These are phyloP conservation scores for Didymella keratinophila DNA, from an alignment of 2,329 filamentous ascomycete genomes.

Conservation along the genomic window DNA sequence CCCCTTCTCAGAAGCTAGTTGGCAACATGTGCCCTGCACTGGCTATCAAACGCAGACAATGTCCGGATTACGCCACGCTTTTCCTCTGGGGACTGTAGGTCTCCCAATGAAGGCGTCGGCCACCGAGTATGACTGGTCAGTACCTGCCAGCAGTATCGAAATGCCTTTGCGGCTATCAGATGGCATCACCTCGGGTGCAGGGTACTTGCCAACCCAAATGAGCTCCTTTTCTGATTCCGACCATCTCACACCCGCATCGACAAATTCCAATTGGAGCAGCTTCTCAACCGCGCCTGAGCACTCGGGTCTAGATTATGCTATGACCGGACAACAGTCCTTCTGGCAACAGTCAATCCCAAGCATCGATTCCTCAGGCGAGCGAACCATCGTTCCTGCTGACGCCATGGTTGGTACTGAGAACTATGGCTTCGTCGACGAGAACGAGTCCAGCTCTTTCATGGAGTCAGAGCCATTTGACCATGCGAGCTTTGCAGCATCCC, in stretches of 20 bases:
- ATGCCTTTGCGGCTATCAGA: constrained; percentile 11
- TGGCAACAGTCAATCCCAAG: constrained; percentile 13
- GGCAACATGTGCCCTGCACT: constrained; percentile 29
- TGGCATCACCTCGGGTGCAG: constrained; percentile 3
- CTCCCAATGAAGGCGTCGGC: constrained; percentile 16
- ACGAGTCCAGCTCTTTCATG: constrained; percentile 14
- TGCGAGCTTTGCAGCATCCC: constrained; percentile 11
- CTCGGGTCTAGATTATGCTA: constrained; percentile 7
- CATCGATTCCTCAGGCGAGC: constrained; percentile 4
- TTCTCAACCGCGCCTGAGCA: constrained; percentile 14
- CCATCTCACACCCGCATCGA: constrained; percentile 8
- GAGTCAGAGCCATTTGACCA: constrained; percentile 17
- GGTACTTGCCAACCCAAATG: constrained; percentile 17
- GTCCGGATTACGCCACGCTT: constrained; percentile 26
- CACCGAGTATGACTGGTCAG: constrained; percentile 15
- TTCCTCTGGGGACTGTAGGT: constrained; percentile 14
- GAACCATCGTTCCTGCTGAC: constrained; percentile 22
- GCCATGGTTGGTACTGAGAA: constrained; percentile 28
- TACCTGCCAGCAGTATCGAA: constrained; percentile 12
- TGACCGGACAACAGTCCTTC: constrained; percentile 11
- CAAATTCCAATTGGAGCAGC: constrained; percentile 17
- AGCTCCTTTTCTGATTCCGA: constrained; percentile 6
- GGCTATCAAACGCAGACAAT: constrained; percentile 25
- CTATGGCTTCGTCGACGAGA: constrained; percentile 9
- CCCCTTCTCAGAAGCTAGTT: constrained; percentile 32